These are phyloP conservation scores for Carex pumila DNA, from an alignment of 176 grass and related monocot species.

Conservation along the genomic window DNA sequence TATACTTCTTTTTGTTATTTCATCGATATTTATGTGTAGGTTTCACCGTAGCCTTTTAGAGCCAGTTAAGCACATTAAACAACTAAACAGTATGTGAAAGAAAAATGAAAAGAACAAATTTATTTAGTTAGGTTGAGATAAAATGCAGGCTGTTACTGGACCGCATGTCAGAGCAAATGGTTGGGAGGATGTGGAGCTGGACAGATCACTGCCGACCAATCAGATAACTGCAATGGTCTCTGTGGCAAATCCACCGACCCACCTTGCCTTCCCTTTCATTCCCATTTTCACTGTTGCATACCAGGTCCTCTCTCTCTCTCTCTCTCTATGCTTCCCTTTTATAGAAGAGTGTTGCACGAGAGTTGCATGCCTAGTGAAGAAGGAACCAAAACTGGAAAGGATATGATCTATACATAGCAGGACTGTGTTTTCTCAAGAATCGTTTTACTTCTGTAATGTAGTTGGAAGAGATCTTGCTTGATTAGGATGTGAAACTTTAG, in stretches of 20 bases:
- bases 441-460: neutral
- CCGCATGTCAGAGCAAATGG: conserved; percentile 72
- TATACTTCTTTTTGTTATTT: neutral
- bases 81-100: neutral
- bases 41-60: neutral
- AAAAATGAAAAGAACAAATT: neutral
- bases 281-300: conserved; percentile 70
- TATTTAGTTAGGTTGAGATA: neutral
- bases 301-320: conserved; percentile 35
- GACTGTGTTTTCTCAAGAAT: neutral
- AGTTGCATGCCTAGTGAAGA: neutral
- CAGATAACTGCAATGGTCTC: conserved; percentile 54
- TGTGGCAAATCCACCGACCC: conserved; percentile 40
- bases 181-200: conserved; percentile 44
- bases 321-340: neutral
- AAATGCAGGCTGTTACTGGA: conserved; percentile 71
- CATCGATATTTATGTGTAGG: neutral
- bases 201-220: conserved; percentile 46
- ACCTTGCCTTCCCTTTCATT: conserved; percentile 74
- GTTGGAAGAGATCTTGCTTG: neutral
- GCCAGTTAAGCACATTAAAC: neutral
- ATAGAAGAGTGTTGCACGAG: neutral
- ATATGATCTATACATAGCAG: neutral
- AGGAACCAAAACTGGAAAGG: neutral
- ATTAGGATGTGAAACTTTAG: neutral